phyloP scores from a whole-genome alignment of 768 basidiomycete genomes.

The Mycena albidolilacea region DNA sequence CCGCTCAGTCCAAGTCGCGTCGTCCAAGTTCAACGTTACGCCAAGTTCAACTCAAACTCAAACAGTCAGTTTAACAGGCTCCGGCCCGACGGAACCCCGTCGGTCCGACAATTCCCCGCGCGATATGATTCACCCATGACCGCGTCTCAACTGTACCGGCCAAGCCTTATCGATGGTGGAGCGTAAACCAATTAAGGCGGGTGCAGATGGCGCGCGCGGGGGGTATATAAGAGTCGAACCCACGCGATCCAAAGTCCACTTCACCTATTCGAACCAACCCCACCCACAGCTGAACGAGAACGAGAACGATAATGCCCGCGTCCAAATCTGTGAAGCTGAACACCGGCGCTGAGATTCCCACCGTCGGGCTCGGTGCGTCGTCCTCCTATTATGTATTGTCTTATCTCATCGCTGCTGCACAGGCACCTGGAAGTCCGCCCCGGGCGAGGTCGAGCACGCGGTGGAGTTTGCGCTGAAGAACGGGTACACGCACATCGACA shows the following conservation, averaged over 20 bases:
- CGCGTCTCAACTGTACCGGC: too few relatives aligned
- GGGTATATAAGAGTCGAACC: too few relatives aligned
- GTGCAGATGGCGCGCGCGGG: too few relatives aligned
- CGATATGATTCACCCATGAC: too few relatives aligned
- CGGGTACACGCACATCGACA: conserved; percentile 84
- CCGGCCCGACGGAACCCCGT: too few relatives aligned
- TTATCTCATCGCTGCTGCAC: neutral
- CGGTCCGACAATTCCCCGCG: too few relatives aligned
- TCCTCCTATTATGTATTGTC: neutral
- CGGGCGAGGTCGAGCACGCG: conserved; percentile 80
- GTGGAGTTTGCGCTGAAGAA: conserved; percentile 80
- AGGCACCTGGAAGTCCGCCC: conserved; percentile 87
- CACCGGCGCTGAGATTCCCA: conserved; percentile 85
- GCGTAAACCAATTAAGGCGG: neutral
- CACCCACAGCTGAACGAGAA: neutral
- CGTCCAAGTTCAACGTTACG: too few relatives aligned
- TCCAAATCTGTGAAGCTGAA: conserved; percentile 72
- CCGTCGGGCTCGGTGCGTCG: conserved; percentile 72
- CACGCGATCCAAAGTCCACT: too few relatives aligned
- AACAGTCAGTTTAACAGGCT: too few relatives aligned
- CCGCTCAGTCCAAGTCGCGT: too few relatives aligned
- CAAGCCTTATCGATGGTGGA: neutral
- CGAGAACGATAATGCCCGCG: conserved; percentile 61
- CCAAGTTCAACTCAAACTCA: too few relatives aligned
- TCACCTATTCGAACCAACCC: too few relatives aligned